Base-by-base conservation (phyloP, 257 asterid genomes). In the Paraleonurus japonicus region DNA sequence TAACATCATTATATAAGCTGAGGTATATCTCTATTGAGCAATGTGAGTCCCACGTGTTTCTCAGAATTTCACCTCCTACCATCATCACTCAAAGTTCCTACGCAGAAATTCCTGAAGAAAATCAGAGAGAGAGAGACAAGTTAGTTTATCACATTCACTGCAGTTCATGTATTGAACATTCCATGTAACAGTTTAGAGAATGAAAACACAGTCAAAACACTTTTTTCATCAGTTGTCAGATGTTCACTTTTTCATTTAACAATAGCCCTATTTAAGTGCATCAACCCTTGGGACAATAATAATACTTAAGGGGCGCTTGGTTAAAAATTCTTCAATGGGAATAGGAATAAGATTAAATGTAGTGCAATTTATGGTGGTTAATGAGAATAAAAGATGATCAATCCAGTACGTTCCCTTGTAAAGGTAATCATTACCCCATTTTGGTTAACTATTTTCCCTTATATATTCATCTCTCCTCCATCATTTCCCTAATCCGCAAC, bases 81-180 rank as follows among this genome's bases (percentile, higher is more conserved):
- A 79, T 84, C 81, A 73, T 82, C 83, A 73, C 76, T 69, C 90
- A 61, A 35, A 35, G 43, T 7, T 35, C 73, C 82, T 88, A 84
- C 19, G 95, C 88, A 81, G 92, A 89, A 77, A 87, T 83, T 72
- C 95, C 96, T 90, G 92, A 58, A 62, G 41, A 76, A 54, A 62
- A 76, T 35, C 24, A 35, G 3, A 15, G 70, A 64, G 47, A 35
- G 3, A 15, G 70, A 64, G 47, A 67, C 10, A 41, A 33, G 62
- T 77, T 27, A 69, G 50, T 20, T 13, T 22, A 71, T 30, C 55
- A 26, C 6, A 41, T 72, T 54, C 48, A 75, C 75, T 66, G 9
- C 23, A 26, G 68, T 74, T 57, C n/a, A 13, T 4, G 43, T 48
- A 48, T 8, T 47, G 26, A 51, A 15, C 19, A 23, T 65, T 28